These are phyloP conservation scores for Amoeboaphelidium occidentale DNA, from an alignment of 371 early-diverging fungal genomes.

Conservation along the genomic window DNA sequence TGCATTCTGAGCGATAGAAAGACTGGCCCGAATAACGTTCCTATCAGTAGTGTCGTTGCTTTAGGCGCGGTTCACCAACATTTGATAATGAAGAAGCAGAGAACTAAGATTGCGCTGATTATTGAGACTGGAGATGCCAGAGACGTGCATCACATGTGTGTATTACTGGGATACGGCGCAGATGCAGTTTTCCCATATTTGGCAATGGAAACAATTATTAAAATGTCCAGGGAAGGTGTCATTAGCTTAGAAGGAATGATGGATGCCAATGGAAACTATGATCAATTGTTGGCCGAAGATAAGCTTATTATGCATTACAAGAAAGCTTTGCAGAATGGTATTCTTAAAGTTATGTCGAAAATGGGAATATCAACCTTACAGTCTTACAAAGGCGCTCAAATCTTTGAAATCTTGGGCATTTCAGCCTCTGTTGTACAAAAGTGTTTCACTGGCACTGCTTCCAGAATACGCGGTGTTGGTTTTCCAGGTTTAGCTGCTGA, in stretches of 20 bases:
- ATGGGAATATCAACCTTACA: slow-evolving; percentile 96
- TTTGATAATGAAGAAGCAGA: slow-evolving; percentile 58
- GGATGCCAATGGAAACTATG: slow-evolving; percentile 28
- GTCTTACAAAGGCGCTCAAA: slow-evolving; percentile 93
- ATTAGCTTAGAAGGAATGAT: slow-evolving; percentile 13
- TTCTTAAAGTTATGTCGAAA: slow-evolving; percentile 92
- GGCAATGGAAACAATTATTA: slow-evolving; percentile 58
- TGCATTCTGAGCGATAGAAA: slow-evolving; percentile 58
- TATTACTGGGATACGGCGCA: slow-evolving; percentile 85
- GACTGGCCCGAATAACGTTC: slow-evolving; percentile 38
- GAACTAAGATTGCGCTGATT: slow-evolving; percentile 62
- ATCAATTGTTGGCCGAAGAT: slow-evolving; percentile 15
- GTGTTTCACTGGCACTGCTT: slow-evolving; percentile 83
- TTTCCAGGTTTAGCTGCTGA: slow-evolving; percentile 70
- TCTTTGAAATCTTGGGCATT: slow-evolving; percentile 86
- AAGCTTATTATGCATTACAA: slow-evolving; percentile 49
- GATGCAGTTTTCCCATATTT: slow-evolving; percentile 88
- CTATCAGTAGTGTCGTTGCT: slow-evolving; percentile 64
- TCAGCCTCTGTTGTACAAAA: slow-evolving; percentile 58
- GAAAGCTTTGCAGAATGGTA: slow-evolving; percentile 69
- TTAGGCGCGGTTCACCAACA: slow-evolving; percentile 85
- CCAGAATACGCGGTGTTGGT: slow-evolving; percentile 65
- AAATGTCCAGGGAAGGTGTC: slow-evolving; percentile 49
- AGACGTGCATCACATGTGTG: slow-evolving; percentile 88
- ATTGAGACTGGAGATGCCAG: slow-evolving; percentile 85